A percentile compares a stretch with the other conserved stretches of the same genome.
These are phyloP conservation scores for Diphasiastrum complanatum DNA, from an alignment of 83 land plant species.

Conservation along the genomic window DNA sequence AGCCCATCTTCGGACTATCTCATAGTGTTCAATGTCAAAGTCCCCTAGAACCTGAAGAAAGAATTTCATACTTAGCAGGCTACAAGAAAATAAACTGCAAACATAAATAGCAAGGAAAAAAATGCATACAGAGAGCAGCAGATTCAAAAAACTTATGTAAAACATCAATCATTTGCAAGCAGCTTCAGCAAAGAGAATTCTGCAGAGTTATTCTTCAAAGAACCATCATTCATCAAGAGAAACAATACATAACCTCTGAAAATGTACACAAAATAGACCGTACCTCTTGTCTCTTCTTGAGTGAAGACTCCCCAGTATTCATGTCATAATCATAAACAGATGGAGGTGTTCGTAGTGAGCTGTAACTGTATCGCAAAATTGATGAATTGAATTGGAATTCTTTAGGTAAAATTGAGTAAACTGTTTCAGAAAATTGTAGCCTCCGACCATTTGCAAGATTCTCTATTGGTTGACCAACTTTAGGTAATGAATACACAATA, in stretches of 20 bases:
- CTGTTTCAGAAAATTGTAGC: conserved; percentile 70
- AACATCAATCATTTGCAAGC: too few relatives aligned
- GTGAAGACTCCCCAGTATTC: conserved; percentile 61
- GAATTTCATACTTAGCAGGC: conserved; percentile 2
- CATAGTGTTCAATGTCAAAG: conserved; percentile 67
- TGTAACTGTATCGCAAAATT: conserved; percentile 72
- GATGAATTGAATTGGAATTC: conserved; percentile 59
- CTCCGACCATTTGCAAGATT: conserved; percentile 48
- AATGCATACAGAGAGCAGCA: too few relatives aligned
- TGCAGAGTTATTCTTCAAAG: not conserved
- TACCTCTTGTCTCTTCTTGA: conserved; percentile 80
- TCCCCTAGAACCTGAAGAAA: conserved; percentile 73
- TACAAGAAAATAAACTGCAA: not conserved
- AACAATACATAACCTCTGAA: not conserved
- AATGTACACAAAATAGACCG: conserved; percentile 16
- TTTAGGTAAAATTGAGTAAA: conserved; percentile 51
- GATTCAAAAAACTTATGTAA: too few relatives aligned
- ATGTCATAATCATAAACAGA: conserved; percentile 96
- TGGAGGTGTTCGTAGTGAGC: conserved; percentile 80
- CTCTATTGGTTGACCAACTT: conserved; percentile 49
- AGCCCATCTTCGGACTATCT: conserved; percentile 84
- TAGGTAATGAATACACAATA: conserved; percentile 60
- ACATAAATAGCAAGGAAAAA: not conserved
- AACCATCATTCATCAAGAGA: not conserved
- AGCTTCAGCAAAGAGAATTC: too few relatives aligned